Base-by-base conservation (phyloP, 2,329 filamentous ascomycete genomes). In the Sclerotinia minor region DNA sequence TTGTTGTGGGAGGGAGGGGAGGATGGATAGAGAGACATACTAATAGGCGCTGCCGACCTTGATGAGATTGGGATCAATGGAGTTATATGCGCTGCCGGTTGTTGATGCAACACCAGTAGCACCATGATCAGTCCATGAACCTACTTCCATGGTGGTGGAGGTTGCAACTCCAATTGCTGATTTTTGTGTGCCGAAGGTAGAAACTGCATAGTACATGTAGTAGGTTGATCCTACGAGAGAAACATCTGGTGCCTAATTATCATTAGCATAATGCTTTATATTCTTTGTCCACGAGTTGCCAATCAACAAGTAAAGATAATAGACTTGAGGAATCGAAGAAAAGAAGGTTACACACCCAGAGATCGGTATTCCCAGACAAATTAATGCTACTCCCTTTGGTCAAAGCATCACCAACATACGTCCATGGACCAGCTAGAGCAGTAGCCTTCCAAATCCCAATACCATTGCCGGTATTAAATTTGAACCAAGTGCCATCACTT, bases 141-240 rank as follows among this genome's bases (percentile, higher is more conserved):
- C 85, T 17, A 80, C 78, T 38, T 85, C 82, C 76, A 85, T 76
- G 1, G 79, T 82, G 0, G 77, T 71, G 1, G 75, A 77, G 11
- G 77, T 79, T 11, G 77, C 78, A n/a, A 79, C 72, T 17, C 86
- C 86, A 65, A 88, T 87, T 38, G 81, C 81, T 3, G 82, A 84
- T 71, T 79, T 77, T 72, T 87, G 85, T 0, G 77, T 79, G 0
- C 85, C 85, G 69, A 86, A 87, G 0, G 79, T 79, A 3, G 81
- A 84, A 29, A 87, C 84, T 1, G 82, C 79, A 76, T 88, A 89
- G 79, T 85, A 87, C n/a, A 87, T 77, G 72, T 89, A 84, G 79
- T 89, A 90, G 0, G 80, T 80, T 65, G 78, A 79, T 70, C 83
- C 84, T n/a, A 90, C 80, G 21, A 84, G 78, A 24, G 79, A 77